Conservation (phyloP, 345 rosid species). For the Laguncularia racemosa region DNA sequence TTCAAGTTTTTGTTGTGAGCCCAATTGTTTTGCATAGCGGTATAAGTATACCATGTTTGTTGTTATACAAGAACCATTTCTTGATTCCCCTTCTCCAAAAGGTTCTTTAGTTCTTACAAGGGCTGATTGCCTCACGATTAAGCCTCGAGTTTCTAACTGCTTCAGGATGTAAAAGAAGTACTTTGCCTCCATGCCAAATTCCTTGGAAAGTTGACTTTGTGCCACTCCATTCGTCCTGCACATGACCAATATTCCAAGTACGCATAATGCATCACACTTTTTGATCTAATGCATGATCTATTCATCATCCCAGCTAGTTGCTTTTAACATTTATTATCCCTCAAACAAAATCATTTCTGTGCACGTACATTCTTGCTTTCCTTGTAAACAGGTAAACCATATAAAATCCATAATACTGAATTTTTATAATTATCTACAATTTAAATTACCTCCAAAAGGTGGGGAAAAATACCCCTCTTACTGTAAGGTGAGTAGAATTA, state of each 20-base stretch:
- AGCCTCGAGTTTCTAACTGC: slow-evolving; percentile 67
- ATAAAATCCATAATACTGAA: no score
- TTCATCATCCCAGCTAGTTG: neutral
- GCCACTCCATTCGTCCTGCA: slow-evolving; percentile 70
- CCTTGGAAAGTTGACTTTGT: slow-evolving; percentile 73
- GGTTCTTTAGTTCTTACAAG: slow-evolving; percentile 65
- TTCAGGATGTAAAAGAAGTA: slow-evolving; percentile 57
- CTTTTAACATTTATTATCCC: no score
- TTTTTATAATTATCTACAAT: no score
- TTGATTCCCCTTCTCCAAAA: slow-evolving; percentile 54
- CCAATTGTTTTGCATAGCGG: slow-evolving; percentile 74
- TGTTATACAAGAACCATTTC: slow-evolving; percentile 38
- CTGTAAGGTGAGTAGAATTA: no score
- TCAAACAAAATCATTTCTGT: no score
- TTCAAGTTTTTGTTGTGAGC: slow-evolving; percentile 65
- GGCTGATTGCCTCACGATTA: slow-evolving; percentile 70
- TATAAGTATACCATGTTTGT: slow-evolving; percentile 64
- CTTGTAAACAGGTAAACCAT: no score
- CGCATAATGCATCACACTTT: neutral
- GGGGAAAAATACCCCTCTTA: no score
- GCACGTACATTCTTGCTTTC: no score
- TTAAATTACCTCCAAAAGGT: no score
- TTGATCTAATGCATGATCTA: neutral
- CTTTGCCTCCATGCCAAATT: slow-evolving; percentile 63
- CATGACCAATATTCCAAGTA: neutral